Percentiles rank a stretch among this genome's conserved stretches.
Conservation (phyloP, 148 eudicot species). For the Talinum fruticosum region DNA sequence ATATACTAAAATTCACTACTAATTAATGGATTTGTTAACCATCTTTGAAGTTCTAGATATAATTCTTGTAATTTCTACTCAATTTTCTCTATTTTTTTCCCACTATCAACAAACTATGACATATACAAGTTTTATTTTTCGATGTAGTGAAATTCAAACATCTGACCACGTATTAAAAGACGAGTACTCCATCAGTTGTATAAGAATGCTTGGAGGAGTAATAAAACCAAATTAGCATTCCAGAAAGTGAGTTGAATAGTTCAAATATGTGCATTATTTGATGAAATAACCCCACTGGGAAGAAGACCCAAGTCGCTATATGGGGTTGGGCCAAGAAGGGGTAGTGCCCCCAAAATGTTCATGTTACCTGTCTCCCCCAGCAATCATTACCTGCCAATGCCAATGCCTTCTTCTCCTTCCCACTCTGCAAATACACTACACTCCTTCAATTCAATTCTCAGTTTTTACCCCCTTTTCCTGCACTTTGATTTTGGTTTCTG, state of each 20-base stretch:
- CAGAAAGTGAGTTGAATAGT: neutral
- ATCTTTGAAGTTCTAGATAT: too few species aligned
- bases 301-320: conserved; percentile 13
- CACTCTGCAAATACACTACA: neutral
- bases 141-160: too few species aligned
- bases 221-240: neutral
- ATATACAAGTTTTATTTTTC: too few species aligned
- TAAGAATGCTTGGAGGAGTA: too few species aligned
- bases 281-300: conserved; percentile 2
- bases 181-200: too few species aligned
- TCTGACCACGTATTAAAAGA: too few species aligned
- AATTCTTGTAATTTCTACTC: too few species aligned
- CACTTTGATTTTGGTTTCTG: neutral
- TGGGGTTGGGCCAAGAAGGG: conserved; percentile 17
- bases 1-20: too few species aligned
- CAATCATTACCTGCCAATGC: too few species aligned
- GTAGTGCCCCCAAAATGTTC: conserved; percentile 11
- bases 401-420: neutral
- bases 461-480: neutral
- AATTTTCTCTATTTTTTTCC: too few species aligned
- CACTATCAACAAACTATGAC: too few species aligned
- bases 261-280: neutral
- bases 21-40: too few species aligned
- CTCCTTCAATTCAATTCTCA: neutral
- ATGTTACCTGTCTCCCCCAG: conserved; percentile 35